Evolutionary conservation across 202 grass and related monocot species (phyloP).

Genomic region (Hordeum pubiflorum): DNA sequence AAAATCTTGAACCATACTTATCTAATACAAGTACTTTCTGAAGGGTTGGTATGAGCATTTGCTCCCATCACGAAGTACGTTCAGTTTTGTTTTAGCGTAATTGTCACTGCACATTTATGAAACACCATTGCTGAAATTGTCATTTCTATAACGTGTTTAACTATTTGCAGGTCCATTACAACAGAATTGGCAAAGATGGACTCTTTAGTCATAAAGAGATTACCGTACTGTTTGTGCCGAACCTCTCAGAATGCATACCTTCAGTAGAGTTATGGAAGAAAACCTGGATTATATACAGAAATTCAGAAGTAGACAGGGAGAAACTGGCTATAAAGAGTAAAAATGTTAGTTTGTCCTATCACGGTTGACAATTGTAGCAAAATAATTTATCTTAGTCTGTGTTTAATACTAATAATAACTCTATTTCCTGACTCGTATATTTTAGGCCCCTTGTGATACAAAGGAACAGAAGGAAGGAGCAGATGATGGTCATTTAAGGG

Average conservation of each 20-base stretch:
- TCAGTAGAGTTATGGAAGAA: constrained; percentile 47
- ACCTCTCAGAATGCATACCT: constrained; percentile 56
- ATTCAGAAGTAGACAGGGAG: constrained; percentile 33
- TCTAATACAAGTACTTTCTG: neutral
- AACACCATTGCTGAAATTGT: neutral
- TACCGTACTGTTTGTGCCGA: constrained; percentile 52
- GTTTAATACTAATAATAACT: neutral
- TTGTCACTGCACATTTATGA: neutral
- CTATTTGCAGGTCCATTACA: constrained; percentile 67
- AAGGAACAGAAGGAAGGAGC: constrained; percentile 44
- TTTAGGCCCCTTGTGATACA: constrained; percentile 39
- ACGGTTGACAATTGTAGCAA: neutral
- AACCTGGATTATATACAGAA: constrained; percentile 49
- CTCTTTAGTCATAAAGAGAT: constrained; percentile 55
- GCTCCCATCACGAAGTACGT: neutral
- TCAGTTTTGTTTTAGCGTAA: neutral
- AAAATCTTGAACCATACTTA: neutral
- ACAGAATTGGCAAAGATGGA: constrained; percentile 74
- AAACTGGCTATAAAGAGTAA: constrained; percentile 27
- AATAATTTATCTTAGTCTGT: neutral
- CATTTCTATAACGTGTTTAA: neutral
- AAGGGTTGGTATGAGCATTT: neutral
- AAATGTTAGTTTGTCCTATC: constrained; percentile 35
- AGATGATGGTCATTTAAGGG: constrained; percentile 21
- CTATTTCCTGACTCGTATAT: neutral